A percentile compares a stretch with the other conserved stretches of the same genome.
Evolutionary conservation across 805 yeast genomes (phyloP).

Genomic region (Ascoidea tarda): DNA sequence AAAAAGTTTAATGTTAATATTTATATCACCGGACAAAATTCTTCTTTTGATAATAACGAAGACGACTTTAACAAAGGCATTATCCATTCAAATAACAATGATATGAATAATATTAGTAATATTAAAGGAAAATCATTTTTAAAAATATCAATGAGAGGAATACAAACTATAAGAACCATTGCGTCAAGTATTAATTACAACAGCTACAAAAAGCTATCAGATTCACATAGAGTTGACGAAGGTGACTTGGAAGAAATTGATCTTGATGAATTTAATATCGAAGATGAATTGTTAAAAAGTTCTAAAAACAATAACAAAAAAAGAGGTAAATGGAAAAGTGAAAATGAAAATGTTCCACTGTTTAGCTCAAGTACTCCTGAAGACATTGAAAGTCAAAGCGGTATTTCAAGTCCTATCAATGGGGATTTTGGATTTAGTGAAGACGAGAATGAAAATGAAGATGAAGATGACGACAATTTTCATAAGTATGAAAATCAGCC

Average conservation of each 20-base stretch:
- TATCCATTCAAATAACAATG: not conserved
- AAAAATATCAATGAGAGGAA: not conserved
- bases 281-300: too few species aligned
- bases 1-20: slow-evolving; percentile 19
- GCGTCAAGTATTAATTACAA: not conserved
- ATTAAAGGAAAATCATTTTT: not conserved
- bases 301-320: too few species aligned
- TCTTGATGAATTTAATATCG: not conserved
- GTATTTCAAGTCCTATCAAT: too few species aligned
- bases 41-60: not conserved
- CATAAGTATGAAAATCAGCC: not conserved
- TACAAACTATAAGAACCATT: not conserved
- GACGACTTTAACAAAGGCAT: not conserved
- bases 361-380: too few species aligned
- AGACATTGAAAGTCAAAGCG: too few species aligned
- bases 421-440: not conserved
- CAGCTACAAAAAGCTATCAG: not conserved
- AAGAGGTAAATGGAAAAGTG: too few species aligned
- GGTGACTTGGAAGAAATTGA: not conserved
- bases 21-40: slow-evolving; percentile 20
- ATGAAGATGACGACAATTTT: not conserved
- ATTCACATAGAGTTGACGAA: not conserved
- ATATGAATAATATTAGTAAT: not conserved
- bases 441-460: slow-evolving; percentile 11
- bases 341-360: too few species aligned